Evolutionary conservation across 2,329 filamentous ascomycete genomes (phyloP), one percentile per base, ranked within the genome.

Genomic region (Verticillium zaregamsianum): DNA sequence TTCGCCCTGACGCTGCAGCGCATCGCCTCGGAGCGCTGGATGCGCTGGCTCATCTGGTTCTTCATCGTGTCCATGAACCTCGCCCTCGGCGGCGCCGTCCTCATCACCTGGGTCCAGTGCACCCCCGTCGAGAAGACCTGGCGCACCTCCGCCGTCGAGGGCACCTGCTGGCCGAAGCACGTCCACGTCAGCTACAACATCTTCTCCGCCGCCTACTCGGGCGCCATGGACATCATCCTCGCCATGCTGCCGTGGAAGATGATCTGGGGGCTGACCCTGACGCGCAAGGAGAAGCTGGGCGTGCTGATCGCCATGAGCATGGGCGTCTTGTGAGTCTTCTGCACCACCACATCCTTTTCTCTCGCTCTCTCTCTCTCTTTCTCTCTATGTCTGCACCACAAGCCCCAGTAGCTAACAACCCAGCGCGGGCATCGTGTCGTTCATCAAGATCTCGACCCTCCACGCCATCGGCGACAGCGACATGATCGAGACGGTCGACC

Each of bases 281-380:
- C 70, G 61, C 67, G 66, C 32, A 75, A 73, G 62, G 77, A 79
- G 57, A 78, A 78, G 59, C 63, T 77, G 15, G 76, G 77, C 4
- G 76, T 77, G 0, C 65, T 73, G 11, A 64, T 76, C 1, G 77
- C 77, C 9, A 79, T 80, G 78, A 77, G 75, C 64, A 74, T 79
- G 68, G 77, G 77, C 1, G 61, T 79, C 2, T 76, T 79, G 75
- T 77, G 66, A 66, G 73, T 33, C 54, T 33, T 17, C 32, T 54
- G 2, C 49, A 8, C 23, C 35, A 39, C 20, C 35, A n/a, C 12
- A 8, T 12, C 25, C 35, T 20, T 37, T 8, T 35, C 4, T 23
- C 25, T 28, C 28, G 45, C 12, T 17, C 5, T 55, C 15, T 33
- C 9, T 25, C 25, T n/a, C n/a, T 23, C 28, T 40, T n/a, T n/a